Evolutionary conservation across 2,329 filamentous ascomycete genomes (phyloP).

Genomic region (Dryadomyces quercivorus): DNA sequence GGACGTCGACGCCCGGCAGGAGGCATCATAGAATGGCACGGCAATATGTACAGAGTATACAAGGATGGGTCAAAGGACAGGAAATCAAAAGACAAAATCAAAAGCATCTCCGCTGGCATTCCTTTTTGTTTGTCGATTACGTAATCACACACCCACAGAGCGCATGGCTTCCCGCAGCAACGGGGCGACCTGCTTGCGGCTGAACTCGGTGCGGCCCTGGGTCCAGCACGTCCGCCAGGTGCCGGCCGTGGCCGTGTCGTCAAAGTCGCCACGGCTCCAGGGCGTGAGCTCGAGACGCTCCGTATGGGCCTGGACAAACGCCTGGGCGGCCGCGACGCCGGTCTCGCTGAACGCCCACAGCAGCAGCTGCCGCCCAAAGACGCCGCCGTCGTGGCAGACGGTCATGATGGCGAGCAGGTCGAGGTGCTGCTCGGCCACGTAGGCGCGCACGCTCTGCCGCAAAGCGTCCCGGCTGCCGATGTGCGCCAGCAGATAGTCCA

Average conservation of each 20-base stretch:
- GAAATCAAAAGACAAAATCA: no score
- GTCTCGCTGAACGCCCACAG: constrained; percentile 46
- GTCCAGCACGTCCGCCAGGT: constrained; percentile 51
- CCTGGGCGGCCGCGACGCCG: constrained; percentile 36
- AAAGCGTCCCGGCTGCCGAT: constrained; percentile 35
- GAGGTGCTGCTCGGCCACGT: constrained; percentile 43
- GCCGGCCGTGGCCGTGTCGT: constrained; percentile 21
- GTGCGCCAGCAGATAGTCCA: constrained; percentile 45
- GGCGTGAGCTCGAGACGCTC: constrained; percentile 42
- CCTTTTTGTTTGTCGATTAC: neutral
- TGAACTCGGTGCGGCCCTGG: constrained; percentile 49
- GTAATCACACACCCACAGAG: neutral
- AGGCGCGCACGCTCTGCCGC: constrained; percentile 34
- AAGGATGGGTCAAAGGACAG: no score
- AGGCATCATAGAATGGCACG: no score
- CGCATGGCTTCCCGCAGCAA: constrained; percentile 45
- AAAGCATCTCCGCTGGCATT: no score
- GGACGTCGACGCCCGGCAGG: no score
- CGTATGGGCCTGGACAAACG: constrained; percentile 35
- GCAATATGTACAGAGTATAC: no score
- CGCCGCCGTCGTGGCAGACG: constrained; percentile 37
- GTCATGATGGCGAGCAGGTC: constrained; percentile 60
- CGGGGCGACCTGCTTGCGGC: constrained; percentile 58
- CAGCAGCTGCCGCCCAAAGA: constrained; percentile 55
- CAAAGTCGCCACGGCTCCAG: constrained; percentile 38